These are phyloP conservation scores for Phlebiopsis gigantea DNA, from an alignment of 768 basidiomycete species.

Conservation along the genomic window DNA sequence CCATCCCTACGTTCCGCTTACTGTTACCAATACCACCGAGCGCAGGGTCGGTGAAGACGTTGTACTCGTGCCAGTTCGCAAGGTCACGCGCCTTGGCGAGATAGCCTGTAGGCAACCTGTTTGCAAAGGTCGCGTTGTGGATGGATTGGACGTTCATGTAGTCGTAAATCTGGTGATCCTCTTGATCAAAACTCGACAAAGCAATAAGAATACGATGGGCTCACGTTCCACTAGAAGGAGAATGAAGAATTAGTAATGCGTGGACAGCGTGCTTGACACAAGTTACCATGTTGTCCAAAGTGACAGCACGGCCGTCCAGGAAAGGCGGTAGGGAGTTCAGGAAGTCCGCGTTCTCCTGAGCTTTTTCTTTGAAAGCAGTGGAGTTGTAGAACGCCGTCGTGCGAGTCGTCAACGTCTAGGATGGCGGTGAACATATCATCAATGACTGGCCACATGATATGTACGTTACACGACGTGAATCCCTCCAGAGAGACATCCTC, in stretches of 20 bases:
- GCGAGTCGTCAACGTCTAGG: conserved; percentile 20
- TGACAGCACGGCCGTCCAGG: conserved; percentile 22
- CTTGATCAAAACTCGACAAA: not conserved
- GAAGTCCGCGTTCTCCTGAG: conserved; percentile 20
- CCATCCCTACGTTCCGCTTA: too few species aligned
- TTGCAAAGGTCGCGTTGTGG: conserved; percentile 32
- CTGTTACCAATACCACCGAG: conserved; percentile 31
- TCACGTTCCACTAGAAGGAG: conserved; percentile 10
- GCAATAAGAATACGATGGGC: not conserved
- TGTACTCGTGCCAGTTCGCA: conserved; percentile 38
- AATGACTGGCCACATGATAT: conserved; percentile 6
- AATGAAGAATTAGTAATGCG: not conserved
- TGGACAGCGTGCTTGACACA: not conserved
- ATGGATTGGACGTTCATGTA: conserved; percentile 35
- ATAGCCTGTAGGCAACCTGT: conserved; percentile 19
- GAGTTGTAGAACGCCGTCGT: conserved; percentile 27
- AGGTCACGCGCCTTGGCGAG: conserved; percentile 27
- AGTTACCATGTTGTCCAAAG: conserved; percentile 24
- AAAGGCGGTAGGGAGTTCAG: conserved; percentile 22
- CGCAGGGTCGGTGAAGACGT: conserved; percentile 28
- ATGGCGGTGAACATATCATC: not conserved
- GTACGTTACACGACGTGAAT: conserved; percentile 19
- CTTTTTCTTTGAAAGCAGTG: conserved; percentile 18
- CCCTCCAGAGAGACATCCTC: conserved; percentile 21
- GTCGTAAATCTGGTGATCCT: conserved; percentile 25